Conservation (phyloP, 1,139 yeast species). For the Protomyces pachydermus region DNA sequence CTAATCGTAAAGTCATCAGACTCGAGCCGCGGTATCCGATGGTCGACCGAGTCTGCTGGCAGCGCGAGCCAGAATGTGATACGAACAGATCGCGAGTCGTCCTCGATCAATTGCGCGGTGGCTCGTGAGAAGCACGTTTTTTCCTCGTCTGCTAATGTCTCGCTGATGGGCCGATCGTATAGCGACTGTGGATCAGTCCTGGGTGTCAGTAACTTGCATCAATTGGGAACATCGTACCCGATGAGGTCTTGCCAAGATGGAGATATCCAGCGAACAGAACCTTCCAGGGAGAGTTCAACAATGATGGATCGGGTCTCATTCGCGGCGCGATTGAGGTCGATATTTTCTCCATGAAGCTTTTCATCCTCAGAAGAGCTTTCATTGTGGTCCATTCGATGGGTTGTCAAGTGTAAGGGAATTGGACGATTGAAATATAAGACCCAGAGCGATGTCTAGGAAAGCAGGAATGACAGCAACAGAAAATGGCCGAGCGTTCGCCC, state of each 20-base stretch:
- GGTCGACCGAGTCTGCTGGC: background rate
- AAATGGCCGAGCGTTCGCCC: too few relatives aligned
- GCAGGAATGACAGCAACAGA: too few relatives aligned
- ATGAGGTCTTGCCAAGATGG: constrained; percentile 71
- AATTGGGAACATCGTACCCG: constrained; percentile 45
- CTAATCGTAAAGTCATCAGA: constrained; percentile 5
- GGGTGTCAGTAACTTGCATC: constrained; percentile 60
- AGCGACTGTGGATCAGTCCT: constrained; percentile 39
- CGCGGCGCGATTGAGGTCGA: constrained; percentile 11
- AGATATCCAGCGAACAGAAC: constrained; percentile 54
- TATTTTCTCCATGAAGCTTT: constrained; percentile 6
- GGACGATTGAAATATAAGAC: too few relatives aligned
- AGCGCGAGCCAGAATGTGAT: constrained; percentile 13
- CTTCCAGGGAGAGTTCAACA: constrained; percentile 21
- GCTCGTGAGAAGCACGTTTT: constrained; percentile 45
- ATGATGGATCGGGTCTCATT: constrained; percentile 22
- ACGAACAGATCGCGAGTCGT: constrained; percentile 30
- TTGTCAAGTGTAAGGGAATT: background rate
- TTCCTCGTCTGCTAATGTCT: constrained; percentile 51
- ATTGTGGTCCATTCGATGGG: constrained; percentile 2
- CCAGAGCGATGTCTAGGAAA: too few relatives aligned
- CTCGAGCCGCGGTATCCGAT: constrained; percentile 16
- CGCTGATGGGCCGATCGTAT: constrained; percentile 72
- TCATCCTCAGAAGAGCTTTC: constrained; percentile 18
- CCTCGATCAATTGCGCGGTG: constrained; percentile 32